Evolutionary conservation across 441 rosid genomes (phyloP), one percentile per base, ranked within the genome.

Genomic region (Pelargonium cotyledonis): DNA sequence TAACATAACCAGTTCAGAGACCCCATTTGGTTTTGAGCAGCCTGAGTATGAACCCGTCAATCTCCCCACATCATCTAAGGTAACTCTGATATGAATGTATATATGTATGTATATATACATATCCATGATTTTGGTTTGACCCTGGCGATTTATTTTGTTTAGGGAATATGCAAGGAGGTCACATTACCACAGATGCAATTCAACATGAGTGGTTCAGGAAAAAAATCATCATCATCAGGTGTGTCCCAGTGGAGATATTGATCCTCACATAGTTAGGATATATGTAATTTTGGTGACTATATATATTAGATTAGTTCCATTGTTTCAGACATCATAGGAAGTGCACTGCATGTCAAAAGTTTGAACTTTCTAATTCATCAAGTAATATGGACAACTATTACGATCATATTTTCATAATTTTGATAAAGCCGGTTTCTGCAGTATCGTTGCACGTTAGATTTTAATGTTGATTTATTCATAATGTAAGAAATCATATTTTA

Each of bases 11-110:
- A 66, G 76, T 63, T 72, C 82, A 23, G 86, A 75, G 65, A 15
- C 77, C 35, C 38, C 83, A 55, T 83, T 80, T 76, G 85, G 83
- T 72, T 81, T 80, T 55, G 86, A 82, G 73, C 85, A 73, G 47
- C 82, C 76, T 66, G 80, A 76, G 16, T 78, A 77, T 58, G 86
- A 72, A 66, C 73, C 83, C 69, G 84, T 84, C 68, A 78, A 58
- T 72, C 62, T 75, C 40, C 57, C 85, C 29, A 23, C 79, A 0
- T 73, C 82, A 70, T 78, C 84, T 10, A 81, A 84, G 95, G 95
- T 86, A 78, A 63, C 65, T 77, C n/a, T 65, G 10, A 67, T 65
- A 10, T 38, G 41, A 69, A 18, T 47, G 15, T 47, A n/a, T n/a
- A n/a, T n/a, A n/a, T n/a, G n/a, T 47, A 2, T 3, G 14, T 47